phyloP scores from a whole-genome alignment of 208 protist genomes.

The Borovskyia barvae region DNA sequence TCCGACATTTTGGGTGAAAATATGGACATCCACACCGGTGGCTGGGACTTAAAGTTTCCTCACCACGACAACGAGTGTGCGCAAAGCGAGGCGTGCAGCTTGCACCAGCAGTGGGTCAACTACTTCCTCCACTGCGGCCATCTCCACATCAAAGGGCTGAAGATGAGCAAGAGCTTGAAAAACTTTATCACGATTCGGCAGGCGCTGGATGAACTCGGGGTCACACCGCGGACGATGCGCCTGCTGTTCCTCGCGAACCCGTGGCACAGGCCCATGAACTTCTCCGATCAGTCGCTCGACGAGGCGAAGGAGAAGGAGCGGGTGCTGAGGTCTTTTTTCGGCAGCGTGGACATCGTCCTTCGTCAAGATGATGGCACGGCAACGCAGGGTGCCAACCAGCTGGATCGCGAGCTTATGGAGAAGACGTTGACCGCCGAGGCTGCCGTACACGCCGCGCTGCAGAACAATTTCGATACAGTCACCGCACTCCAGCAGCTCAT shows the following conservation, averaged over 20 bases:
- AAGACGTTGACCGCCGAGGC: conserved; percentile 46
- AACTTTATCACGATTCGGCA: conserved; percentile 99
- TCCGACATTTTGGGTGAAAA: conserved; percentile 88
- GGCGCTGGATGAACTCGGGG: conserved; percentile 69
- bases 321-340: conserved; percentile 83
- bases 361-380: conserved; percentile 41
- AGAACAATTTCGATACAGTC: conserved; percentile 95
- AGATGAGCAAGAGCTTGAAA: conserved; percentile 99
- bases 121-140: conserved; percentile 98
- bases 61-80: conserved; percentile 99
- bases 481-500: conserved; percentile 67
- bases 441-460: conserved; percentile 82
- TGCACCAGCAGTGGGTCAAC: conserved; percentile 95
- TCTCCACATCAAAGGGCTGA: conserved; percentile 97
- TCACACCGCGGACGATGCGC: conserved; percentile 86
- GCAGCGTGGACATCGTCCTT: conserved; percentile 61
- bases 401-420: conserved; percentile 54
- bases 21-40: conserved; percentile 98
- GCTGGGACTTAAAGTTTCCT: conserved; percentile 99
- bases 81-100: conserved; percentile 92
- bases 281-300: conserved; percentile 89
- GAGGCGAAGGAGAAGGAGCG: conserved; percentile 81
- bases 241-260: conserved; percentile 94
- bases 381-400: conserved; percentile 44
- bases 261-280: conserved; percentile 93